phyloP scores from a whole-genome alignment of 257 asterid genomes.

The Petunia secreta region DNA sequence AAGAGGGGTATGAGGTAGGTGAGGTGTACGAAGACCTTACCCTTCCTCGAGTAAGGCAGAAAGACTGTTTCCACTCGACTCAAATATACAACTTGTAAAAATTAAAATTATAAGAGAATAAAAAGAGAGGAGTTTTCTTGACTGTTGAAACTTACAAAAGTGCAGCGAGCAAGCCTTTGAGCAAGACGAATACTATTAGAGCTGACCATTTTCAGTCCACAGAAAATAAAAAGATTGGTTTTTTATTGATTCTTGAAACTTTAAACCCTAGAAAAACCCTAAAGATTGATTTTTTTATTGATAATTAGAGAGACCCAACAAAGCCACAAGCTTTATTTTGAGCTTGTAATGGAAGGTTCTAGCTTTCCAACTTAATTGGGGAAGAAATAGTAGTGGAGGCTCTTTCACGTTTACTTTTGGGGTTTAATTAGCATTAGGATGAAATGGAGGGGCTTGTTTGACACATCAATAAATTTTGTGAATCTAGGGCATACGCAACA shows the following conservation, averaged over 20 bases:
- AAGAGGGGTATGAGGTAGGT: no score
- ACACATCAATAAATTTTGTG: not conserved
- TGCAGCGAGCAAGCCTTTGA: constrained; percentile 43
- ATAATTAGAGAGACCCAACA: not conserved
- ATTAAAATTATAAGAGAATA: not conserved
- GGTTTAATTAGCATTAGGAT: not conserved
- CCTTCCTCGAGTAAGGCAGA: no score
- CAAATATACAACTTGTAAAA: no score
- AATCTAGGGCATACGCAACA: constrained; percentile 26
- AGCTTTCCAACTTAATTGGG: not conserved
- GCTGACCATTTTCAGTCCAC: constrained; percentile 48
- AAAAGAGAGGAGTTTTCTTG: constrained; percentile 20
- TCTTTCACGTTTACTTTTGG: not conserved
- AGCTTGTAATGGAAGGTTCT: constrained; percentile 18
- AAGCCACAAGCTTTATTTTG: not conserved
- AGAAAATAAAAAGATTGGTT: not conserved
- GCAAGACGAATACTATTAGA: constrained; percentile 44
- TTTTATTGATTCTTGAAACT: not conserved
- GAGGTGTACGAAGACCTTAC: no score
- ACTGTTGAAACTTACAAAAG: constrained; percentile 22
- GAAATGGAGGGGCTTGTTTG: constrained; percentile 11
- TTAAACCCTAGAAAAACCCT: constrained; percentile 56
- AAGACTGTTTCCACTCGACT: no score
- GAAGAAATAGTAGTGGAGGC: not conserved
- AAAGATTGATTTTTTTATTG: not conserved